A percentile compares a stretch with the other conserved stretches of the same genome.
Conservation (phyloP, 2,329 filamentous ascomycete genomes). For the Microthyrium microscopicum region DNA sequence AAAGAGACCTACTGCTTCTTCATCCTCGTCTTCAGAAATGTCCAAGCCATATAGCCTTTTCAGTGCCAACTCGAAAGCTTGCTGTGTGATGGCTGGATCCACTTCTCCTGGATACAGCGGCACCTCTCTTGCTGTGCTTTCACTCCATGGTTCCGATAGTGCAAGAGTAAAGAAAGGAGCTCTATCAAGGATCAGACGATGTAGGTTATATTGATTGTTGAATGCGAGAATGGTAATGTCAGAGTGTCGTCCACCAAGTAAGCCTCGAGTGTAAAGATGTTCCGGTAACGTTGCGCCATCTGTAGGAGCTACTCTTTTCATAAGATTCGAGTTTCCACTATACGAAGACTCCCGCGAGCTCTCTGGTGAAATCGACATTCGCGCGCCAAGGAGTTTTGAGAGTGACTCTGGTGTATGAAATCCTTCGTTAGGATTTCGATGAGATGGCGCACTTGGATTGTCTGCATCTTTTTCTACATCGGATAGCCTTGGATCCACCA, state of each 20-base stretch:
- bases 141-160: conserved; percentile 38
- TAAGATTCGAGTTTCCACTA: conserved; percentile 9
- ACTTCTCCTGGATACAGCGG: conserved; percentile 36
- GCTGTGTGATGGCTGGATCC: conserved; percentile 35
- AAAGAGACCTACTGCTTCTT: conserved; percentile 36
- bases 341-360: conserved; percentile 26
- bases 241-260: conserved; percentile 34
- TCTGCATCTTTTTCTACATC: conserved; percentile 31
- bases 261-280: conserved; percentile 35
- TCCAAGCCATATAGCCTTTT: conserved; percentile 37
- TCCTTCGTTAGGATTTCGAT: conserved; percentile 20
- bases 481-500: conserved; percentile 14
- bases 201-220: conserved; percentile 33
- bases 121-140: conserved; percentile 35
- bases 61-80: conserved; percentile 36
- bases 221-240: conserved; percentile 39
- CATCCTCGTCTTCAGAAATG: conserved; percentile 31
- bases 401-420: conserved; percentile 26
- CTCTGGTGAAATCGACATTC: conserved; percentile 18
- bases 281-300: conserved; percentile 28
- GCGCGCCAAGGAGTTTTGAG: conserved; percentile 28
- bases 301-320: conserved; percentile 7
- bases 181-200: conserved; percentile 37
- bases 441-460: conserved; percentile 25
- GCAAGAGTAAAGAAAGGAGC: conserved; percentile 39